Evolutionary conservation across 495 filamentous ascomycete species (phyloP).

Genomic region (Saxophila tyrrhenica): DNA sequence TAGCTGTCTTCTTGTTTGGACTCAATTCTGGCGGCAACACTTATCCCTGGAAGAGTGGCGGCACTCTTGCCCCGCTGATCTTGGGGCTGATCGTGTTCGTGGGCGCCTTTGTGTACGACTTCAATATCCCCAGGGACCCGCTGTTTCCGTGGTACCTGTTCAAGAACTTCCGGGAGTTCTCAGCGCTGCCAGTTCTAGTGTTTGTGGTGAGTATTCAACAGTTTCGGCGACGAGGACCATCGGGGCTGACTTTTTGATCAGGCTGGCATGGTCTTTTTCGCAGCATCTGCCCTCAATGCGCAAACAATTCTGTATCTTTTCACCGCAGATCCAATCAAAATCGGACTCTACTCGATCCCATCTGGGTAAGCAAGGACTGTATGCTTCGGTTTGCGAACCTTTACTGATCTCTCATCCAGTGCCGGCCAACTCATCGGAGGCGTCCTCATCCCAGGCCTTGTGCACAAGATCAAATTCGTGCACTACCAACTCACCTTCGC

Average conservation of each 20-base stretch:
- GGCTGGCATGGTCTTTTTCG: constrained; percentile 14
- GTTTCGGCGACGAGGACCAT: too few species aligned
- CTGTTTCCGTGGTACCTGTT: constrained; percentile 16
- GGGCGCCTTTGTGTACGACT: constrained; percentile 9
- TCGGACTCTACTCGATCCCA: constrained; percentile 17
- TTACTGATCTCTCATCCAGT: too few species aligned
- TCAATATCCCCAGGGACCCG: constrained; percentile 6
- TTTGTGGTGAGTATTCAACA: constrained; percentile 4
- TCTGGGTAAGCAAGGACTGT: constrained; percentile 12
- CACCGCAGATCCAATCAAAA: constrained; percentile 17
- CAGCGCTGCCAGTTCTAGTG: constrained; percentile 7
- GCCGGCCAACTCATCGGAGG: constrained; percentile 25
- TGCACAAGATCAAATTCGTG: constrained; percentile 29
- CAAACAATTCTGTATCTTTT: constrained; percentile 20
- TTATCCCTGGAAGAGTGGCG: constrained; percentile 12
- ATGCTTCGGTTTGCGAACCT: too few species aligned
- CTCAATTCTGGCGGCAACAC: constrained; percentile 8
- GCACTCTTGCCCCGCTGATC: constrained; percentile 7
- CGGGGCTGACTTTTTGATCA: too few species aligned
- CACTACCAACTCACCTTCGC: constrained; percentile 26
- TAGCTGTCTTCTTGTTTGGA: constrained; percentile 14
- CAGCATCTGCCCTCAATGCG: constrained; percentile 10
- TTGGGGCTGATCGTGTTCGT: constrained; percentile 9
- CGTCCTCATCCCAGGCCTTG: constrained; percentile 24
- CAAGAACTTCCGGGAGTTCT: constrained; percentile 15